phyloP scores from a whole-genome alignment of 1,139 yeast species.

The Pichia sp. region DNA sequence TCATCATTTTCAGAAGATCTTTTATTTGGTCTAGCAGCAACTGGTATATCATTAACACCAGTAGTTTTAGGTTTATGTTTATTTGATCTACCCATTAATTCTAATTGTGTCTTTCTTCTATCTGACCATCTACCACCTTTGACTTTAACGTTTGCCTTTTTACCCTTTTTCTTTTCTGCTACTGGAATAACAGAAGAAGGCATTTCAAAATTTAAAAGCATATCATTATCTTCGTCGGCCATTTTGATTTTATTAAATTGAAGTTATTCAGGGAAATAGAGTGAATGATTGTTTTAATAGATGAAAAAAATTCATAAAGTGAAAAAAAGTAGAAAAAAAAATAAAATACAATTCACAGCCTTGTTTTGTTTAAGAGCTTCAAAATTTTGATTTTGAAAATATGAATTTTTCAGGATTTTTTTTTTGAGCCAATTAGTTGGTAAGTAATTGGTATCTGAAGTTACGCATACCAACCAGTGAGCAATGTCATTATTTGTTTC shows the following conservation, averaged over 20 bases:
- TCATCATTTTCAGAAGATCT: background rate
- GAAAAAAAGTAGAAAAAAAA: slow-evolving; percentile 1
- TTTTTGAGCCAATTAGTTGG: background rate
- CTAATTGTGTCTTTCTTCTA: slow-evolving; percentile 52
- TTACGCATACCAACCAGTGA: background rate
- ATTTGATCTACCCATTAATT: slow-evolving; percentile 39
- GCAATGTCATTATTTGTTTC: slow-evolving; percentile 25
- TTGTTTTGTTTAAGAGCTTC: background rate
- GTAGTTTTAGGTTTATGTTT: slow-evolving; percentile 8
- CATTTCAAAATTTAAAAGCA: slow-evolving; percentile 56
- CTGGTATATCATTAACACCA: slow-evolving; percentile 14
- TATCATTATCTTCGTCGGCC: slow-evolving; percentile 50
- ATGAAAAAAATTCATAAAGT: background rate
- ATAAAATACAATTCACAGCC: slow-evolving; percentile 1
- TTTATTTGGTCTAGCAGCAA: slow-evolving; percentile 3
- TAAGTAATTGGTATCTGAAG: background rate
- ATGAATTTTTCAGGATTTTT: background rate
- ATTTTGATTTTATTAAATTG: background rate
- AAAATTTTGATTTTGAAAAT: background rate
- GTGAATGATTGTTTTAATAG: background rate
- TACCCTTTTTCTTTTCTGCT: slow-evolving; percentile 11
- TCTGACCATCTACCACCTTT: slow-evolving; percentile 80
- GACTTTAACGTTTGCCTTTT: slow-evolving; percentile 33
- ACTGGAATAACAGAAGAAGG: slow-evolving; percentile 19
- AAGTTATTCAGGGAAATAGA: background rate